Evolutionary conservation across 75 land plant genomes (phyloP), one percentile per base, ranked within the genome.

Genomic region (Ceratopteris richardii): DNA sequence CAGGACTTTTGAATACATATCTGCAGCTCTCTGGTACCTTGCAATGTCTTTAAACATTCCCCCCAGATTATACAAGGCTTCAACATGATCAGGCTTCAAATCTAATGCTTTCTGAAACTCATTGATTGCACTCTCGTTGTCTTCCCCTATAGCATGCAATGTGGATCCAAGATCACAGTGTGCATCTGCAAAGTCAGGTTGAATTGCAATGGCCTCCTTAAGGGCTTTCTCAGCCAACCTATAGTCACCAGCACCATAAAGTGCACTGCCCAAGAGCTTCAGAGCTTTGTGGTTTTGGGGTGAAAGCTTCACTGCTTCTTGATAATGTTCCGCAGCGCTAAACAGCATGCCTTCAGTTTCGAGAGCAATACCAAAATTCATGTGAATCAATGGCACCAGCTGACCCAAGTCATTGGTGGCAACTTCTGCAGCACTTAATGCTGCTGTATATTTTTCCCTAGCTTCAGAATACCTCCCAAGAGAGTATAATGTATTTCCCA

Each of bases 61-160:
- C 7, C 91, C 98, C 30, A 89, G 58, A 61, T 94, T 94, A 52
- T 94, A 94, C 51, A 94, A 66, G 26, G 98, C 90, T 58, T 94
- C 98, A 21, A 86, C 67, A 71, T 94, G 98, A 46, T 86, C 90
- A 0, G 98, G 98, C 44, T 81, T 86, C 58, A 94, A 65, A 64
- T 94, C 98, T 44, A 94, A 83, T 6, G 96, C 98, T 58, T 81
- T 94, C 69, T 94, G 98, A 62, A 90, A 94, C 74, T 83, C 96
- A 51, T 59, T 64, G 57, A 83, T 83, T 43, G 91, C 98, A 74
- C 73, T 55, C 44, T 94, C 98, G 2, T 72, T 69, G 63, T 86
- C 86, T 47, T 94, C 96, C 17, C 84, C 81, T 67, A 90, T 60
- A 1, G 96, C 98, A 66, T 94, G 98, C 54, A 94, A 68, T 5